These are phyloP conservation scores for Grifola frondosa DNA, from an alignment of 1,284 basidiomycete genomes.

Conservation along the genomic window DNA sequence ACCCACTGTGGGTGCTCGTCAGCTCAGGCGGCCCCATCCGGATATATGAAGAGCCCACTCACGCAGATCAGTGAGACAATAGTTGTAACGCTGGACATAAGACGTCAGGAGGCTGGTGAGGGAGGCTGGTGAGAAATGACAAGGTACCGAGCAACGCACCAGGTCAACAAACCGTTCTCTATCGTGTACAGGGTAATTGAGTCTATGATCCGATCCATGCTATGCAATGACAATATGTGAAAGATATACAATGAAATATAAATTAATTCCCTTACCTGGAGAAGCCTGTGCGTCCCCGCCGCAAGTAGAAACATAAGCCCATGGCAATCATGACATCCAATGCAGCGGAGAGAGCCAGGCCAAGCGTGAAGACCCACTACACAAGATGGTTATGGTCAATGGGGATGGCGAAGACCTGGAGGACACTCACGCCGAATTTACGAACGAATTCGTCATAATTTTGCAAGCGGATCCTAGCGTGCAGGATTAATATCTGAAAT, in stretches of 20 bases:
- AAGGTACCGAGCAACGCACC: conserved; percentile 32
- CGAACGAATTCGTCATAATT: conserved; percentile 32
- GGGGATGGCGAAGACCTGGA: background rate
- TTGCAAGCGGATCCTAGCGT: conserved; percentile 17
- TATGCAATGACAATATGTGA: conserved; percentile 14
- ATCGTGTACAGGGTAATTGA: conserved; percentile 50
- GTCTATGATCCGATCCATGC: conserved; percentile 48
- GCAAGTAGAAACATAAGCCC: conserved; percentile 47
- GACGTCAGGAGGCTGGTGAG: background rate
- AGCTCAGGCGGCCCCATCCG: conserved; percentile 1
- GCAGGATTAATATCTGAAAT: background rate
- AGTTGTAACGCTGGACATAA: conserved; percentile 39
- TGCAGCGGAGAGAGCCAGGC: conserved; percentile 48
- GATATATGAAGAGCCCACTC: conserved; percentile 20
- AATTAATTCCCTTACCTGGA: conserved; percentile 31
- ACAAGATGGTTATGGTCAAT: background rate
- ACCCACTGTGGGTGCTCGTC: conserved; percentile 43
- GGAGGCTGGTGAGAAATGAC: background rate
- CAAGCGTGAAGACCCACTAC: conserved; percentile 58
- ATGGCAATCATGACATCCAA: conserved; percentile 53
- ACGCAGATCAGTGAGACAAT: conserved; percentile 51
- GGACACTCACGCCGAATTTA: conserved; percentile 15
- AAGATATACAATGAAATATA: background rate
- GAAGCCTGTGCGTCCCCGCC: conserved; percentile 40
- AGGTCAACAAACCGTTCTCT: conserved; percentile 51